A percentile compares a stretch with the other conserved stretches of the same genome.
Evolutionary conservation across 768 basidiomycete genomes (phyloP).

Genomic region (Clavaria fumosa): DNA sequence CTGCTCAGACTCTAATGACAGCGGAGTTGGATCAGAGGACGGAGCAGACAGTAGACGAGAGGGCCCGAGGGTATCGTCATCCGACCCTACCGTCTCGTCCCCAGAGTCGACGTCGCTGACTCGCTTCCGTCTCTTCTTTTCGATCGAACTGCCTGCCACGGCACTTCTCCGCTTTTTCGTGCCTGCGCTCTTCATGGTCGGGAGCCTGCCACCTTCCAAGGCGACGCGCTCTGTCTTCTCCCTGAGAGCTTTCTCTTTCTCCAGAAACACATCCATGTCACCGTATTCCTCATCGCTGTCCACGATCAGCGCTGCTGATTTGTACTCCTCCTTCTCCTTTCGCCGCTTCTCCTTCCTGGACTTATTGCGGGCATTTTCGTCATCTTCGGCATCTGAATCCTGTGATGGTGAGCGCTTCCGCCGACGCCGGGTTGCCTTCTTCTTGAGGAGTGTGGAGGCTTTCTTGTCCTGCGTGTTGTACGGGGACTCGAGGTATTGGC

Average conservation of each 20-base stretch:
- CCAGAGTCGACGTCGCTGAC: constrained; percentile 12
- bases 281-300: constrained; percentile 80
- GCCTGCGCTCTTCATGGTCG: constrained; percentile 36
- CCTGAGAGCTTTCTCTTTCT: constrained; percentile 48
- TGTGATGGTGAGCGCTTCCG: constrained; percentile 35
- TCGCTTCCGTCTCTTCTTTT: constrained; percentile 22
- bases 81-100: constrained; percentile 17
- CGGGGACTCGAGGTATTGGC: constrained; percentile 70
- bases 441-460: constrained; percentile 51
- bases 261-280: constrained; percentile 72
- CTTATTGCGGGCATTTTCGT: constrained; percentile 26
- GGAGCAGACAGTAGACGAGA: constrained; percentile 8
- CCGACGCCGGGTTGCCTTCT: constrained; percentile 39
- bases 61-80: constrained; percentile 14
- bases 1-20: constrained; percentile 8
- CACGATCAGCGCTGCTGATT: constrained; percentile 82
- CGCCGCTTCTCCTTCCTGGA: constrained; percentile 52
- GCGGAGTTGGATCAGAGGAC: not conserved
- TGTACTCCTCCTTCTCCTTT: constrained; percentile 49
- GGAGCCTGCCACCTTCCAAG: constrained; percentile 27
- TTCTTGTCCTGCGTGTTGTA: constrained; percentile 70
- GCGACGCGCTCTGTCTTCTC: constrained; percentile 34
- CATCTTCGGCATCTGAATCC: constrained; percentile 27
- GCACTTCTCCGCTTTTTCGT: constrained; percentile 34
- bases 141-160: constrained; percentile 17